These are phyloP conservation scores for Cladorrhinum sp. DNA, from an alignment of 2,329 filamentous ascomycete genomes.

Conservation along the genomic window DNA sequence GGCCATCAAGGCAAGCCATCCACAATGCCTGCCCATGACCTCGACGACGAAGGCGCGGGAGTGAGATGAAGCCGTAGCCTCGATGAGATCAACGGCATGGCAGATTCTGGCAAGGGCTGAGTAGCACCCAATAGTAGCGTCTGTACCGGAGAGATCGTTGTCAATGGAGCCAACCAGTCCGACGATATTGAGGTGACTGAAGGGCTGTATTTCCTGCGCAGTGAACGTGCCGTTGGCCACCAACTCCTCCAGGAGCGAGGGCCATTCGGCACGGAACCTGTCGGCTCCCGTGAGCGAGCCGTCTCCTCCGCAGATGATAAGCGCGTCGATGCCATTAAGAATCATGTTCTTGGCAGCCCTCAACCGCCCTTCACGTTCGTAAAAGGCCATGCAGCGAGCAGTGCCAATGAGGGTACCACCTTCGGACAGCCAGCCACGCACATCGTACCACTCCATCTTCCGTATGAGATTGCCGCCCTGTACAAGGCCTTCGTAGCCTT, in stretches of 20 bases:
- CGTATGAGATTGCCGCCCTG: constrained; percentile 84
- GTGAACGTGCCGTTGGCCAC: constrained; percentile 71
- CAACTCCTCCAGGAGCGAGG: constrained; percentile 79
- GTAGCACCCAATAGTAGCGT: constrained; percentile 96
- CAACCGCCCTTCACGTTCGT: constrained; percentile 79
- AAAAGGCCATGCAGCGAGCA: constrained; percentile 88
- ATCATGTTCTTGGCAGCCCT: constrained; percentile 93
- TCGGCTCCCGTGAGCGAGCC: constrained; percentile 95
- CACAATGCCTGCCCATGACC: constrained; percentile 97
- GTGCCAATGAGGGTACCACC: constrained; percentile 96
- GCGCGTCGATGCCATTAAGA: constrained; percentile 84
- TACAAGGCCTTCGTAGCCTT: constrained; percentile 94
- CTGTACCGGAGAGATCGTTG: constrained; percentile 95
- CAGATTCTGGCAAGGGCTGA: constrained; percentile 91
- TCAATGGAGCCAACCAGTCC: constrained; percentile 96
- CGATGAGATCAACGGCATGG: constrained; percentile 93
- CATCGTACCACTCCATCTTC: constrained; percentile 87
- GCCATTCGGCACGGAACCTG: constrained; percentile 90
- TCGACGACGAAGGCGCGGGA: constrained; percentile 96
- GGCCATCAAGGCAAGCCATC: constrained; percentile 95
- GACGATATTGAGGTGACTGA: constrained; percentile 89
- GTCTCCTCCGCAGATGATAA: constrained; percentile 96
- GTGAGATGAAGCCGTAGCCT: constrained; percentile 91
- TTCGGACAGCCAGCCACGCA: constrained; percentile 89
- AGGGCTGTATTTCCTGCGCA: constrained; percentile 67